Conservation (phyloP, 2,329 filamentous ascomycete genomes). For the Scedosporium dehoogii region DNA sequence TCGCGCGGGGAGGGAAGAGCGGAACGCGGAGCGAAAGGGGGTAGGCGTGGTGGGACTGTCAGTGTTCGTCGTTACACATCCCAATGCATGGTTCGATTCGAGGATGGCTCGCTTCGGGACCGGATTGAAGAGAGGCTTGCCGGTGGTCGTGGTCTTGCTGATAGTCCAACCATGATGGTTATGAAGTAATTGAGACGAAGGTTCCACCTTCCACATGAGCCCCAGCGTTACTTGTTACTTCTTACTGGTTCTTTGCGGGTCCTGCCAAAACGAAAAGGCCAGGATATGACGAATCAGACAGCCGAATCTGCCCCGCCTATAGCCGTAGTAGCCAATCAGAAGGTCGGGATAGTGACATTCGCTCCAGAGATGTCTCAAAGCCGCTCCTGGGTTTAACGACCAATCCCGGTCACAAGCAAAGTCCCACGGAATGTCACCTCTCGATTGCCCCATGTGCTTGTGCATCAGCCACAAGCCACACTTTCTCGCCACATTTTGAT, state of each 20-base stretch:
- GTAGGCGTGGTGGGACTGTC: background rate
- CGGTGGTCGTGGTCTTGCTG: background rate
- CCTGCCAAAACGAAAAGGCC: background rate
- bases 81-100: background rate
- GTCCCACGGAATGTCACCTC: background rate
- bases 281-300: background rate
- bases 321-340: background rate
- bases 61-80: background rate
- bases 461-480: background rate
- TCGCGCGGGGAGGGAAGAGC: background rate
- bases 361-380: background rate
- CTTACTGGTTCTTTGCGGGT: background rate
- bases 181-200: conserved; percentile 2
- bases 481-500: background rate
- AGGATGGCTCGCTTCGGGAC: background rate
- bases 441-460: background rate
- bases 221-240: background rate
- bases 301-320: background rate
- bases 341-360: background rate
- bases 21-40: background rate
- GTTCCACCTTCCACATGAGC: background rate
- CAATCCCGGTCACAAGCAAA: background rate
- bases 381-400: background rate
- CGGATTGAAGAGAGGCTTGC: background rate
- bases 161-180: background rate